Evolutionary conservation across 768 basidiomycete species (phyloP).

Genomic region (Leccinum pellstonianum): DNA sequence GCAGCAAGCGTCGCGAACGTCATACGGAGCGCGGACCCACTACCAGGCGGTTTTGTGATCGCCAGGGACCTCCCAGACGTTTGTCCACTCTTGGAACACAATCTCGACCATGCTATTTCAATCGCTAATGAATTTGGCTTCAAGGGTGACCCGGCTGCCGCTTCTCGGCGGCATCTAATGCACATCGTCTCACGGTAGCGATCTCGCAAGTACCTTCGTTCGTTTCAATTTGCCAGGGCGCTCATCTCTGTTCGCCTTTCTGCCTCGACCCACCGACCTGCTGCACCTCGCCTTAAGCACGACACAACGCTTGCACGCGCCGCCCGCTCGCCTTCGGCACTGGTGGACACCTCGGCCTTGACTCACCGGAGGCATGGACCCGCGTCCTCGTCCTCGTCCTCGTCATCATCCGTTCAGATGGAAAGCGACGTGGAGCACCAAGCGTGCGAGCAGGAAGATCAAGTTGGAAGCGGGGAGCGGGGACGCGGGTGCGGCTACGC

Average conservation of each 20-base stretch:
- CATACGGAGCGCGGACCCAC: slow-evolving; percentile 26
- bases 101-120: slow-evolving; percentile 37
- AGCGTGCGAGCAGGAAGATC: too few species aligned
- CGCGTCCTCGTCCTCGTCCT: too few species aligned
- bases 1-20: slow-evolving; percentile 46
- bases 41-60: slow-evolving; percentile 34
- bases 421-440: too few species aligned
- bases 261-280: neutral
- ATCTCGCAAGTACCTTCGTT: slow-evolving; percentile 56
- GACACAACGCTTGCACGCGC: too few species aligned
- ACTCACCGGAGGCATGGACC: too few species aligned
- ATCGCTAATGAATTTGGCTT: slow-evolving; percentile 41
- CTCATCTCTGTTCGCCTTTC: neutral
- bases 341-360: too few species aligned
- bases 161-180: slow-evolving; percentile 35
- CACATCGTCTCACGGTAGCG: slow-evolving; percentile 74
- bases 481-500: too few species aligned
- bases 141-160: neutral
- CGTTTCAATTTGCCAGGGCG: neutral
- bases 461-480: too few species aligned
- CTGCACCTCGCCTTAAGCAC: neutral
- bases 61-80: slow-evolving; percentile 82
- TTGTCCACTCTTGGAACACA: slow-evolving; percentile 44
- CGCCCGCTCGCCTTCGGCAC: too few species aligned
- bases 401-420: too few species aligned